These are phyloP conservation scores for Solanum pimpinellifolium DNA, from an alignment of 257 asterid genomes.

Conservation along the genomic window DNA sequence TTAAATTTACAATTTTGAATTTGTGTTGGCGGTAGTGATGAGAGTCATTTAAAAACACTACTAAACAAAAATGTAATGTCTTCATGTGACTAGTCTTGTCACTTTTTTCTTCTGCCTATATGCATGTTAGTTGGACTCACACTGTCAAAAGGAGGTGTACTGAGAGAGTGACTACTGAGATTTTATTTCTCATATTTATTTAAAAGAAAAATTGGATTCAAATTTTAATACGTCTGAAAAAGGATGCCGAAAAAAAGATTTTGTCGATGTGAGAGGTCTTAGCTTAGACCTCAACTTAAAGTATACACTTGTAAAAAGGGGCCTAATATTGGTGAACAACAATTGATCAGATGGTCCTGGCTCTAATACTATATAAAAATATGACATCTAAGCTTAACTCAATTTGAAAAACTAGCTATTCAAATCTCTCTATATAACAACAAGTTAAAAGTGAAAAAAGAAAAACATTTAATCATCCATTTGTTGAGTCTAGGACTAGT, in stretches of 20 bases:
- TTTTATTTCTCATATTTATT: not conserved
- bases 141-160: not conserved
- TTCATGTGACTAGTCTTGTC: not conserved
- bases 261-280: too few relatives aligned
- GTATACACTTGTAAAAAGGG: too few relatives aligned
- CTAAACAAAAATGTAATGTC: not conserved
- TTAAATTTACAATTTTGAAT: too few relatives aligned
- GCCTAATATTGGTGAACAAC: too few relatives aligned
- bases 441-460: not conserved
- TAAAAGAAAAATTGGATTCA: not conserved
- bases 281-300: too few relatives aligned
- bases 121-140: not conserved
- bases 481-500: not conserved
- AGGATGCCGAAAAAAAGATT: too few relatives aligned
- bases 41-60: not conserved
- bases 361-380: not conserved
- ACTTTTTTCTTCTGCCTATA: not conserved
- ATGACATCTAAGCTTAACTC: too few relatives aligned
- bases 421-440: not conserved
- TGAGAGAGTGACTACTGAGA: not conserved
- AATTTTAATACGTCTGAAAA: not conserved
- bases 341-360: fast-evolving
- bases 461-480: not conserved
- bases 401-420: too few relatives aligned
- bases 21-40: too few relatives aligned